Evolutionary conservation across 306 rosid species (phyloP).

Genomic region (Inga leiocalycina): DNA sequence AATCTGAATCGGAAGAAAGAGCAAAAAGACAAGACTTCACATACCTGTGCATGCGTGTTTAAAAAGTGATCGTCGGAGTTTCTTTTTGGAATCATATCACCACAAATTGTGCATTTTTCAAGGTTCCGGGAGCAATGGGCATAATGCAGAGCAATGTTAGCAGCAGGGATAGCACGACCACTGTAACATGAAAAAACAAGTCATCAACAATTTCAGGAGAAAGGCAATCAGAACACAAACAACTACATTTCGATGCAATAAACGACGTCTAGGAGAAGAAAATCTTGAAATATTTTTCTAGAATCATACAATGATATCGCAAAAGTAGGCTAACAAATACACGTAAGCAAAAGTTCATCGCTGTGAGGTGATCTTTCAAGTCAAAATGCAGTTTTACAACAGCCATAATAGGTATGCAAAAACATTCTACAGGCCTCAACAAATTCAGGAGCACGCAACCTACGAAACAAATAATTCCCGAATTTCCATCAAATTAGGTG

Average conservation of each 20-base stretch:
- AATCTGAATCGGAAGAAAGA: background rate
- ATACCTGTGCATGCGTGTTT: constrained; percentile 70
- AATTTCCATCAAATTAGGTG: background rate
- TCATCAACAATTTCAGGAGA: constrained; percentile 15
- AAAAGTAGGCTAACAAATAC: background rate
- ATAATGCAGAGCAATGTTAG: constrained; percentile 83
- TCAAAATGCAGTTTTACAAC: background rate
- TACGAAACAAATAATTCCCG: constrained; percentile 14
- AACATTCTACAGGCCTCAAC: background rate
- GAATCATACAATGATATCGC: background rate
- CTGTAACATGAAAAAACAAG: constrained; percentile 53
- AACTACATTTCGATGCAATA: background rate
- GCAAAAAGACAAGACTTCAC: constrained; percentile 6
- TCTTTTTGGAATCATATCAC: constrained; percentile 83
- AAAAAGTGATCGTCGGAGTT: constrained; percentile 76
- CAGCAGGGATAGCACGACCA: constrained; percentile 75
- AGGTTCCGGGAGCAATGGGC: constrained; percentile 89
- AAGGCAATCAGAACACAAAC: background rate
- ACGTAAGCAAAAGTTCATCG: background rate
- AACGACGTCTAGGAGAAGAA: background rate
- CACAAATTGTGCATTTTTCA: constrained; percentile 81
- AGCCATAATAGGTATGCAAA: background rate
- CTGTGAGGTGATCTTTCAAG: background rate
- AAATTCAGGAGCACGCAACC: background rate
- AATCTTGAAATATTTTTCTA: background rate